Percentiles rank a stretch among this genome's conserved stretches.
Evolutionary conservation across 2,329 filamentous ascomycete species (phyloP).

Genomic region (Aspergillus tamarii): DNA sequence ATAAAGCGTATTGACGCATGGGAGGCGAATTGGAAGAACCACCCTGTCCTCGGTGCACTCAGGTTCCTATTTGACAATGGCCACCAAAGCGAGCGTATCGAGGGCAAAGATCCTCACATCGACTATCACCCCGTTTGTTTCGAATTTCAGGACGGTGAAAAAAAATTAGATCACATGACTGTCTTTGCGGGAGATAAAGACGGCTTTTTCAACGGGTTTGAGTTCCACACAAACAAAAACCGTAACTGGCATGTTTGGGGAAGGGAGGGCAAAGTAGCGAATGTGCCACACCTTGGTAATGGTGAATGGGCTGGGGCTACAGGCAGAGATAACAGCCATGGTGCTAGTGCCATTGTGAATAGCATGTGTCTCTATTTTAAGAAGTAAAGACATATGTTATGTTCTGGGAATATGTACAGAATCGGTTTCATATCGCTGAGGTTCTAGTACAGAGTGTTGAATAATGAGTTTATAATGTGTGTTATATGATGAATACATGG

Average conservation of each 20-base stretch:
- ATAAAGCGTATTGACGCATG: background rate
- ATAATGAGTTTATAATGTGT: too few relatives aligned
- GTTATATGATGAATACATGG: too few relatives aligned
- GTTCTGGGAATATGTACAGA: background rate
- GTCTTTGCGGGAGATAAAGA: background rate
- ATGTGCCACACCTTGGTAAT: background rate
- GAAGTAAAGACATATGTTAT: background rate
- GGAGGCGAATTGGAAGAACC: background rate
- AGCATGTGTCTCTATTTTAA: background rate
- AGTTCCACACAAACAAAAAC: background rate
- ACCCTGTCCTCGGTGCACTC: background rate
- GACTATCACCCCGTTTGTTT: background rate
- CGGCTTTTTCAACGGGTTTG: background rate
- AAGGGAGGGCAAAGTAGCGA: background rate
- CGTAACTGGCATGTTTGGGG: background rate
- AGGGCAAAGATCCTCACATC: background rate
- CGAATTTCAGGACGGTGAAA: background rate
- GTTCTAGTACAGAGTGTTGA: background rate
- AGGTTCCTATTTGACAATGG: background rate
- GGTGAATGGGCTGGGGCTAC: background rate
- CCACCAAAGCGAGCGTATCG: background rate
- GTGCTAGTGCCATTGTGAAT: background rate
- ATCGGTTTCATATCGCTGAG: background rate
- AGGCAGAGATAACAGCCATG: background rate
- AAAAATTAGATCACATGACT: background rate